Percentiles rank a stretch among this genome's conserved stretches.
Conservation (phyloP, 2,329 filamentous ascomycete genomes). For the Diaporthe sp. region DNA sequence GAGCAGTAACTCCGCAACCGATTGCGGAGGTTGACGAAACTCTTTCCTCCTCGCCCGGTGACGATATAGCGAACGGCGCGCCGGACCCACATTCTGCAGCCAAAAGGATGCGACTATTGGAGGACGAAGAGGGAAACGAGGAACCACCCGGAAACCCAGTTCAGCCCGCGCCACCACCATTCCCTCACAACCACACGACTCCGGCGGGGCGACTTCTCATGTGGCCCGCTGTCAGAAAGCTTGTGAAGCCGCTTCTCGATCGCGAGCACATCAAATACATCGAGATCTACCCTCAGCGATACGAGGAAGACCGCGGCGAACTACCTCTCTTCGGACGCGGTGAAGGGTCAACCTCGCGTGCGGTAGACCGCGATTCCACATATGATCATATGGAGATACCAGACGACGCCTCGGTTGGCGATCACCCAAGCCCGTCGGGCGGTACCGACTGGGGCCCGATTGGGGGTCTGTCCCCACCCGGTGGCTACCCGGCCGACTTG, state of each 20-base stretch:
- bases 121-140: constrained; percentile 49
- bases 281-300: constrained; percentile 81
- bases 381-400: constrained; percentile 58
- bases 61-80: constrained; percentile 27
- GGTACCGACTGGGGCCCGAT: constrained; percentile 72
- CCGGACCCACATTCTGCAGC: constrained; percentile 42
- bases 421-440: constrained; percentile 68
- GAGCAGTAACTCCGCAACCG: constrained; percentile 33
- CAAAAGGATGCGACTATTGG: constrained; percentile 52
- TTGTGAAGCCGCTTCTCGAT: constrained; percentile 69
- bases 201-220: constrained; percentile 86
- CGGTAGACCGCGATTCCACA: constrained; percentile 59
- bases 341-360: constrained; percentile 76
- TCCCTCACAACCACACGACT: constrained; percentile 90
- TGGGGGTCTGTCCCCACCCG: constrained; percentile 63
- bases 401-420: constrained; percentile 62
- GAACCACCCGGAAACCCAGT: constrained; percentile 54
- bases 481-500: constrained; percentile 51
- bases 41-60: constrained; percentile 30
- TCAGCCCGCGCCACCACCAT: constrained; percentile 74
- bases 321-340: constrained; percentile 84
- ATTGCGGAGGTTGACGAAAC: constrained; percentile 30
- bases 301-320: constrained; percentile 81
- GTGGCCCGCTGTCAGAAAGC: constrained; percentile 76
- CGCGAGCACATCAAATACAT: constrained; percentile 67